Base-by-base conservation (phyloP, 768 basidiomycete genomes). In the Psilocybe subaeruginosa region DNA sequence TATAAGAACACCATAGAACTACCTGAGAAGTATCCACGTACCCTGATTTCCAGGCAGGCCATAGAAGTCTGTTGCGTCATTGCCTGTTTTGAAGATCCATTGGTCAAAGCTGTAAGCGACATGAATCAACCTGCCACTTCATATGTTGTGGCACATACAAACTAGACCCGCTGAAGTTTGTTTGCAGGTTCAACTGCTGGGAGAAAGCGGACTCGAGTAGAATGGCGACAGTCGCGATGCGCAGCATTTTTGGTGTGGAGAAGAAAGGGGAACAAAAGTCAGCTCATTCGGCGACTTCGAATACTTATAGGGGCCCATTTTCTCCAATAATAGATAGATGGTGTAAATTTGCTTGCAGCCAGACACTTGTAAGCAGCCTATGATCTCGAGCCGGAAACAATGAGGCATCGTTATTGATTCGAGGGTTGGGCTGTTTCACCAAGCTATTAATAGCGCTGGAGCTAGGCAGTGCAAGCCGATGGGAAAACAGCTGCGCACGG, bases 11-110 rank as follows among this genome's bases (percentile, higher is more conserved):
- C 3, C 11, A 50, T 19, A 41, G 2, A n/a, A 51, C 45, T 11
- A 7, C 33, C 6, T 35, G 39, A 35, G 6, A 59, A 7, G 8
- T 2, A 8, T 35, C 33, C 14, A 11, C 46, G 2, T 14, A 60
- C 59, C 59, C 47, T 54, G 30, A 11, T 60, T 60, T n/a, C 53
- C 53, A 27, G 59, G 45, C 33, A 48, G 35, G 4, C 47, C 47
- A n/a, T 37, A 60, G 54, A 49, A 48, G 27, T 60, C 46, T 9
- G 35, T 54, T 4, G 53, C 59, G 17, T 60, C 59, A 23, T 60
- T 60, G 1, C 59, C 59, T 2, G 35, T 30, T 43, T 60, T 60
- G 59, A 39, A 60, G 11, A 35, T 60, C 59, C 59, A 60, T n/a
- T 30, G 49, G 50, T 59, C 58, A 27, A 59, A 59, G 30, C 58